These are phyloP conservation scores for Athelia psychrophila DNA, from an alignment of 1,284 basidiomycete genomes.

Conservation along the genomic window DNA sequence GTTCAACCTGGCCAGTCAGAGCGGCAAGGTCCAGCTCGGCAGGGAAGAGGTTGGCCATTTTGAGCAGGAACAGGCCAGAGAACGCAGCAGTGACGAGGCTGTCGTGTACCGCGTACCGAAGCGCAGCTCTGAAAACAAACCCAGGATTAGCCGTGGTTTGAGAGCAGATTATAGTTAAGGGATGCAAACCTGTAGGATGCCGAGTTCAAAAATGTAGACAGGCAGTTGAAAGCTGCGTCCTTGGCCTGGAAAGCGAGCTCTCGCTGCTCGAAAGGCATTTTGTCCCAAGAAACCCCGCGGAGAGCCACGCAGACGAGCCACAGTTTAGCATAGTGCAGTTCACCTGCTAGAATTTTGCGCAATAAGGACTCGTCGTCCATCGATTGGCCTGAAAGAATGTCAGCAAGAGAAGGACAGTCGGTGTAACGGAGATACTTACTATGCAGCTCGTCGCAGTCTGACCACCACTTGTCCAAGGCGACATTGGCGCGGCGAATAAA, in stretches of 20 bases:
- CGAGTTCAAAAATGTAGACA: constrained; percentile 78
- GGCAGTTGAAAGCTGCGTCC: constrained; percentile 83
- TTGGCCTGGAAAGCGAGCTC: constrained; percentile 94
- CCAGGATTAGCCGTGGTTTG: neutral
- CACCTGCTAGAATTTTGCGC: constrained; percentile 82
- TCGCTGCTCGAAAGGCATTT: constrained; percentile 90
- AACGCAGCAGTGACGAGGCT: constrained; percentile 90
- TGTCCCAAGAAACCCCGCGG: constrained; percentile 89
- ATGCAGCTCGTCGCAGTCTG: constrained; percentile 82
- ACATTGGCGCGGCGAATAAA: constrained; percentile 85
- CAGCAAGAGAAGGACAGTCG: neutral
- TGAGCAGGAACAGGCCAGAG: constrained; percentile 88
- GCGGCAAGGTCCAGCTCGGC: constrained; percentile 72
- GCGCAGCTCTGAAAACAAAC: constrained; percentile 56
- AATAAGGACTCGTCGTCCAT: constrained; percentile 85
- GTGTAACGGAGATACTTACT: constrained; percentile 37
- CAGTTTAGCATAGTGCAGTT: constrained; percentile 88
- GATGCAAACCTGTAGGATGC: constrained; percentile 65
- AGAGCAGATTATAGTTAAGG: constrained; percentile 1
- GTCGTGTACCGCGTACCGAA: constrained; percentile 90
- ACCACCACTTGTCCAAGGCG: constrained; percentile 87
- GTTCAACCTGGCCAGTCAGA: constrained; percentile 79
- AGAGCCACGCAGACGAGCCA: constrained; percentile 93
- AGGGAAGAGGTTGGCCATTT: constrained; percentile 87
- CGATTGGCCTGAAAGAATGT: constrained; percentile 49